A percentile compares a stretch with the other conserved stretches of the same genome.
These are phyloP conservation scores for Hyaloperonospora arabidopsidis DNA, from an alignment of 352 stramenopile genomes.

Conservation along the genomic window DNA sequence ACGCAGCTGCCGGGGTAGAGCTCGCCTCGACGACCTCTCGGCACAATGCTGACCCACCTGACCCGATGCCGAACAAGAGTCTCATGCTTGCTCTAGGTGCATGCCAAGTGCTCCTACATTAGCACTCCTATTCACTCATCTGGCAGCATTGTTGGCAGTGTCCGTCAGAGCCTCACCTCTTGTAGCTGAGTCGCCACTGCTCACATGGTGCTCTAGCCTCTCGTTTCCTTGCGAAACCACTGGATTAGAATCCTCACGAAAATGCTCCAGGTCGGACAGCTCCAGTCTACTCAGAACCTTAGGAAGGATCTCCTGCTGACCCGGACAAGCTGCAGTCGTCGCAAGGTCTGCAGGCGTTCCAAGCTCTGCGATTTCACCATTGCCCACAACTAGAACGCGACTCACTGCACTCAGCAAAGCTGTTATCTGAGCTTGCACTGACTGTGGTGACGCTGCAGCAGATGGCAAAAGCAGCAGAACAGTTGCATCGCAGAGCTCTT, in stretches of 20 bases:
- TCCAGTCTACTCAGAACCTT: conserved; percentile 17
- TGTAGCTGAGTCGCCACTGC: conserved; percentile 10
- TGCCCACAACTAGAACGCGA: conserved; percentile 93
- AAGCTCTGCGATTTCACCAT: conserved; percentile 83
- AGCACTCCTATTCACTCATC: too few species aligned
- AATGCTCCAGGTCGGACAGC: conserved; percentile 17
- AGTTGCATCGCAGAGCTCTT: conserved; percentile 88
- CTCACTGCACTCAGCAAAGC: conserved; percentile 91
- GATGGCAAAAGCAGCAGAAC: conserved; percentile 96
- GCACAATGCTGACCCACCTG: background rate
- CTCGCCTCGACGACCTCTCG: too few species aligned
- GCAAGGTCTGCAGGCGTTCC: conserved; percentile 67
- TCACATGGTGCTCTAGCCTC: conserved; percentile 7
- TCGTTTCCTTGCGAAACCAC: conserved; percentile 19
- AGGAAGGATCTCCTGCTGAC: conserved; percentile 31
- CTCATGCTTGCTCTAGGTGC: too few species aligned
- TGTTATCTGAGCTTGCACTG: conserved; percentile 20
- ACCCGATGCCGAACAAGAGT: too few species aligned
- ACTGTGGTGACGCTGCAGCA: conserved; percentile 16
- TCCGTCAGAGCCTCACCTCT: conserved; percentile 14
- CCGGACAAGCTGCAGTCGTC: conserved; percentile 14
- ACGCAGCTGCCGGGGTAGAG: too few species aligned
- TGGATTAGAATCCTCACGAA: conserved; percentile 6
- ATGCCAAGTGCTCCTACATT: too few species aligned
- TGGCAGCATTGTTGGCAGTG: conserved; percentile 7